phyloP scores from a whole-genome alignment of 2,329 filamentous ascomycete species.

The Calonectria multiphialidica region DNA sequence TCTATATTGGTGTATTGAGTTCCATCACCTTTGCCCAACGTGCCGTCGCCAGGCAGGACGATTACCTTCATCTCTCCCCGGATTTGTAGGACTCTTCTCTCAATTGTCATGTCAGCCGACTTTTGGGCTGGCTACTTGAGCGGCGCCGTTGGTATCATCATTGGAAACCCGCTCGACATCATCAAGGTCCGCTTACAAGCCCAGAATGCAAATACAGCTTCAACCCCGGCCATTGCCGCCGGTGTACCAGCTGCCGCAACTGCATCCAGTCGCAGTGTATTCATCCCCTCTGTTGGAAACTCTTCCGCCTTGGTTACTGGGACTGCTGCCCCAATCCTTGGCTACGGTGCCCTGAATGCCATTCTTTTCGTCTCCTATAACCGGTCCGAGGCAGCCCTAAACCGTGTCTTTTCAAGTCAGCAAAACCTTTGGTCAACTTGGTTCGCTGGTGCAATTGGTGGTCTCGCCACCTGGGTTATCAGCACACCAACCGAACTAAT shows the following conservation, averaged over 20 bases:
- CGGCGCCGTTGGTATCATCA: slow-evolving; percentile 86
- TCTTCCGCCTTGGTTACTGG: slow-evolving; percentile 67
- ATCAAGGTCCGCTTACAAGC: slow-evolving; percentile 78
- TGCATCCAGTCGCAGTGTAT: slow-evolving; percentile 10
- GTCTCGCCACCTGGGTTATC: slow-evolving; percentile 86
- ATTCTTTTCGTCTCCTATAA: slow-evolving; percentile 94
- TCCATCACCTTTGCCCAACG: slow-evolving; percentile 39
- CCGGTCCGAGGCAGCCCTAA: slow-evolving; percentile 77
- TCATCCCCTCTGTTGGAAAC: slow-evolving; percentile 36
- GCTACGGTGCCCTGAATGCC: slow-evolving; percentile 92
- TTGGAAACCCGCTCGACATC: slow-evolving; percentile 88
- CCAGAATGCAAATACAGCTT: slow-evolving; percentile 24
- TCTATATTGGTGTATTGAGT: slow-evolving; percentile 40
- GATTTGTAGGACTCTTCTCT: slow-evolving; percentile 16
- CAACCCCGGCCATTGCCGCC: slow-evolving; percentile 17
- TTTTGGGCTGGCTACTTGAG: slow-evolving; percentile 95
- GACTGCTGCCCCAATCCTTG: slow-evolving; percentile 85
- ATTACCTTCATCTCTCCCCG: slow-evolving; percentile 20
- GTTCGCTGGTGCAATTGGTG: slow-evolving; percentile 83
- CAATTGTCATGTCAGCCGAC: slow-evolving; percentile 78
- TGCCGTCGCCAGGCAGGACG: slow-evolving; percentile 27
- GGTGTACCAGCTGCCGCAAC: slow-evolving; percentile 20
- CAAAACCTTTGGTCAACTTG: slow-evolving; percentile 76
- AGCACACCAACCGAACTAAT: slow-evolving; percentile 91
- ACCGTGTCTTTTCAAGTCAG: slow-evolving; percentile 47